A percentile compares a stretch with the other conserved stretches of the same genome.
Evolutionary conservation across 2,329 filamentous ascomycete genomes (phyloP).

Genomic region (Lachnellula suecica): DNA sequence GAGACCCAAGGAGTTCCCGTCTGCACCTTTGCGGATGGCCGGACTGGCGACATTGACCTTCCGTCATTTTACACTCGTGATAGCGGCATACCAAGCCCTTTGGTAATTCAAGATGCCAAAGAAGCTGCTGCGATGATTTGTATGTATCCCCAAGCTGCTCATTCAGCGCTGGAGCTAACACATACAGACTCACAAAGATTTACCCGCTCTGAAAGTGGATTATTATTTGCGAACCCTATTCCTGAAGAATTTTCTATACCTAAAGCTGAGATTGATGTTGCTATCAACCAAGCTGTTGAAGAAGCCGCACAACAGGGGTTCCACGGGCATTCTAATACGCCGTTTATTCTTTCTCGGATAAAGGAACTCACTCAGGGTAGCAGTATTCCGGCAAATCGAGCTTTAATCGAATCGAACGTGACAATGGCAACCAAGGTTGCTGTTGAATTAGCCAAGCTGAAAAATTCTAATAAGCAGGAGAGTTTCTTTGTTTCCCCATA

Average conservation of each 20-base stretch:
- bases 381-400: constrained; percentile 62
- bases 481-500: too few relatives aligned
- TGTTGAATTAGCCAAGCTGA: constrained; percentile 41
- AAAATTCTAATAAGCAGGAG: background rate
- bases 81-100: constrained; percentile 78
- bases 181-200: constrained; percentile 65
- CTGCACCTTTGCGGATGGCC: constrained; percentile 84
- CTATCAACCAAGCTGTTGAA: constrained; percentile 54
- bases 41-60: constrained; percentile 72
- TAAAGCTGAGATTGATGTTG: constrained; percentile 55
- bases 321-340: constrained; percentile 66
- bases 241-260: constrained; percentile 59
- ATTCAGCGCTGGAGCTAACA: constrained; percentile 5
- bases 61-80: constrained; percentile 92
- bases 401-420: constrained; percentile 67
- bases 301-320: constrained; percentile 53
- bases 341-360: constrained; percentile 66
- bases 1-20: constrained; percentile 77
- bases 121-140: constrained; percentile 88
- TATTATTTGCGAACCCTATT: constrained; percentile 85
- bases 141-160: constrained; percentile 36
- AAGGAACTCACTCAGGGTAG: constrained; percentile 64
- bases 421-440: constrained; percentile 63
- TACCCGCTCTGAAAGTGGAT: constrained; percentile 64
- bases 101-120: constrained; percentile 68